A percentile compares a stretch with the other conserved stretches of the same genome.
These are phyloP conservation scores for Rhynchospora tenuis DNA, from an alignment of 176 grass and related monocot species.

Conservation along the genomic window DNA sequence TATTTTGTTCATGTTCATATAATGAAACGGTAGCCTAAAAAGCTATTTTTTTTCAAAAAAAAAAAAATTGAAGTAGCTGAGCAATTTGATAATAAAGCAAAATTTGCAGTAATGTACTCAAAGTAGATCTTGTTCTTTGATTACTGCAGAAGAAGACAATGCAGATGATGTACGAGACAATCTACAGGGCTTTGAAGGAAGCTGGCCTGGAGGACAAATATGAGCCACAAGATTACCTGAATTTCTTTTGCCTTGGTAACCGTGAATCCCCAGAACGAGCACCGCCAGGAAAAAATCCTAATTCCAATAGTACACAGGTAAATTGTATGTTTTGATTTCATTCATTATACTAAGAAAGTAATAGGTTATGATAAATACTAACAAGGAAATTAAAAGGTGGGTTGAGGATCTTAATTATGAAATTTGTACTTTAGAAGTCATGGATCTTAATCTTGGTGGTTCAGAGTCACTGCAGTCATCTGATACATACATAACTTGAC, in stretches of 20 bases:
- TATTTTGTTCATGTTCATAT: no score
- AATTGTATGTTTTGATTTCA: not conserved
- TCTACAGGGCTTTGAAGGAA: constrained; percentile 70
- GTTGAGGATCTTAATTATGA: not conserved
- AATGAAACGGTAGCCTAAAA: no score
- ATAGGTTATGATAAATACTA: not conserved
- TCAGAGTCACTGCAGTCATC: not conserved
- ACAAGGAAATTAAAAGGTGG: not conserved
- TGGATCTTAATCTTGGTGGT: not conserved
- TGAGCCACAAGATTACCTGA: constrained; percentile 88
- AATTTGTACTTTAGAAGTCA: no score
- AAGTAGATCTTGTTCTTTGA: constrained; percentile 11
- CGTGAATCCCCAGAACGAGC: constrained; percentile 46
- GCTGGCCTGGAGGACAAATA: constrained; percentile 47
- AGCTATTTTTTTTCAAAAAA: no score
- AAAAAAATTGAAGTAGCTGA: not conserved
- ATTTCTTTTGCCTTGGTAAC: constrained; percentile 94
- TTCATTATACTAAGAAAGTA: not conserved
- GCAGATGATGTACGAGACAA: constrained; percentile 93
- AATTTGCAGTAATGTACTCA: not conserved
- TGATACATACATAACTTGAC: not conserved
- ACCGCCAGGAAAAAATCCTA: not conserved
- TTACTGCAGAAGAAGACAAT: constrained; percentile 72
- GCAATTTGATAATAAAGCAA: not conserved
- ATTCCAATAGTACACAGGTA: constrained; percentile 49